Base-by-base conservation (phyloP, 2,329 filamentous ascomycete genomes). In the Beauveria sp. region DNA sequence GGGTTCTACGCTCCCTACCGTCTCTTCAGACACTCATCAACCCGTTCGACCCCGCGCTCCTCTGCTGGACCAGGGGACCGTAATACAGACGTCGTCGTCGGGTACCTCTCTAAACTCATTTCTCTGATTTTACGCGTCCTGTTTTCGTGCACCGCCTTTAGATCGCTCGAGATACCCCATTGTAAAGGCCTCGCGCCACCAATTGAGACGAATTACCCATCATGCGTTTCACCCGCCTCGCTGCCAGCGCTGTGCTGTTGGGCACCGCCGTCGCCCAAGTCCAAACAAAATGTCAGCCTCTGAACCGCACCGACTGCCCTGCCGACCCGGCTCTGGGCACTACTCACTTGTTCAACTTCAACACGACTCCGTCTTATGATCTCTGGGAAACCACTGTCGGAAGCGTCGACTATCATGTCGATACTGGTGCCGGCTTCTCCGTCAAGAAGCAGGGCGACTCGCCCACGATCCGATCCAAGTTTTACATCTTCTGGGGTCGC, bases 401-500 rank as follows among this genome's bases (percentile, higher is more conserved):
- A 56, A 75, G 74, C 9, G 79, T 93, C 61, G 76, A 77, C 16
- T 92, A 87, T 72, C 80, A 81, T 62, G 71, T 80, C 51, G 76
- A 84, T 0, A 73, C 77, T n/a, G 90, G 89, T 43, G 88, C 89
- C 50, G 77, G 82, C 61, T 93, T 96, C 76, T 88, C 83, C 57
- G 87, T 96, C 75, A 77, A 74, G 61, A 81, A 87, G 71, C 81
- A 85, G 65, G 85, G 87, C 65, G 85, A 96, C 68, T 89, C 91
- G 0, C 90, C 91, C 1, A 96, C 91, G 1, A 83, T 96, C 64
- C 83, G 87, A 66, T 87, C 89, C 52, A 85, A 86, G 68, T 93
- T 92, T 73, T 95, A 91, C 77, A 89, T 96, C 74, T 92, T 96
- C 79, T 93, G 89, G 67, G 91, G 91, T 60, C 85, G 87, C 64